Evolutionary conservation across 352 stramenopile genomes (phyloP).

Genomic region (Globisporangium lucens): DNA sequence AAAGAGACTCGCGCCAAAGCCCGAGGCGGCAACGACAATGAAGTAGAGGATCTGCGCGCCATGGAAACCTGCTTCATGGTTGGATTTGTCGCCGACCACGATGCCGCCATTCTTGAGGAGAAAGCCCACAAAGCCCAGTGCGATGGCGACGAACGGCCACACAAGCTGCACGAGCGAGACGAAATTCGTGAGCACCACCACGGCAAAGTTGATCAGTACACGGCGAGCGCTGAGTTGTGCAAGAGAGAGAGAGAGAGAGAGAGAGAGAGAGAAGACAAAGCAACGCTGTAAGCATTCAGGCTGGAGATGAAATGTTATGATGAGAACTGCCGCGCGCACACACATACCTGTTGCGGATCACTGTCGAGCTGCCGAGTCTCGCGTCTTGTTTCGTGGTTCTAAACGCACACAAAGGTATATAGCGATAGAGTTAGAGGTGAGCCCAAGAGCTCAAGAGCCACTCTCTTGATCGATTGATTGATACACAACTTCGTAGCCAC

Average conservation of each 20-base stretch:
- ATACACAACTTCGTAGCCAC: neutral
- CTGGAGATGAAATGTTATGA: neutral
- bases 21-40: conserved; percentile 51
- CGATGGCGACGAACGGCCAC: conserved; percentile 68
- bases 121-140: conserved; percentile 55
- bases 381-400: conserved; percentile 41
- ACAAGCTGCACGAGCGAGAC: conserved; percentile 48
- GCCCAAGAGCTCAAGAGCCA: neutral
- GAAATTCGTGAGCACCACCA: conserved; percentile 49
- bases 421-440: neutral
- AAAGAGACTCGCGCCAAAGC: conserved; percentile 55
- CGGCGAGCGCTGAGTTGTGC: conserved; percentile 25
- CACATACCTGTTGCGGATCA: conserved; percentile 35
- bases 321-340: neutral
- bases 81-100: conserved; percentile 83
- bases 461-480: neutral
- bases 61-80: conserved; percentile 76
- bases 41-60: conserved; percentile 79
- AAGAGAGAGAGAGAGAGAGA: neutral
- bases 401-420: neutral
- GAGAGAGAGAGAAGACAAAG: neutral
- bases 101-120: conserved; percentile 76
- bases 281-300: conserved; percentile 3
- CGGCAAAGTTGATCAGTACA: conserved; percentile 62
- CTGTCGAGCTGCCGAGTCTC: conserved; percentile 8